Conservation (phyloP, 2,329 filamentous ascomycete genomes). For the Periconia macrospinosa region DNA sequence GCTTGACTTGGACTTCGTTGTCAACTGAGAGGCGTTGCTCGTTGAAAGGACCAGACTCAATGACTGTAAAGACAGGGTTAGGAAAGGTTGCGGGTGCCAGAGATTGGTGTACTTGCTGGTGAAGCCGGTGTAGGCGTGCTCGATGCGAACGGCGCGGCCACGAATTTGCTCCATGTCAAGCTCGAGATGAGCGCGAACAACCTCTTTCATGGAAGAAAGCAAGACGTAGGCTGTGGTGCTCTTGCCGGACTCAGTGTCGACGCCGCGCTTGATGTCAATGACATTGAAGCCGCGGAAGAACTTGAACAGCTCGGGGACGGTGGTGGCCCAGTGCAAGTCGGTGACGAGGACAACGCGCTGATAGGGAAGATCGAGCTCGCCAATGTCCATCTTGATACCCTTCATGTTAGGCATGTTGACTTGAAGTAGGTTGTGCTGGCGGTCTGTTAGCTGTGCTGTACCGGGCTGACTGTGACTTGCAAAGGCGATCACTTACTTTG, state of each 20-base stretch:
- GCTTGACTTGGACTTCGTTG: not conserved
- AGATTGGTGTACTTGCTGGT: not conserved
- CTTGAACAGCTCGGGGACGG: not conserved
- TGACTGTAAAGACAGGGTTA: not conserved
- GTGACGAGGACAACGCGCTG: constrained; percentile 4
- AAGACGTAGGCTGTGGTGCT: constrained; percentile 1
- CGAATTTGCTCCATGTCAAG: not conserved
- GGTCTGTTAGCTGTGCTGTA: not conserved
- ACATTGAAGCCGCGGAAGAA: constrained; percentile 2
- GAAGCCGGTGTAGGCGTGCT: constrained; percentile 3
- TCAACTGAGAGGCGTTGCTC: not conserved
- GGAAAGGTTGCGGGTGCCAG: not conserved
- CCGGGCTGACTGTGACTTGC: too few species aligned
- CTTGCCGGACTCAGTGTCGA: constrained; percentile 1
- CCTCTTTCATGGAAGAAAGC: not conserved
- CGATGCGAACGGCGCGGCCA: constrained; percentile 2
- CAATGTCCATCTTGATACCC: constrained; percentile 1
- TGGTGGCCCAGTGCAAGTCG: constrained; percentile 1
- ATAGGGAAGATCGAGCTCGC: not conserved
- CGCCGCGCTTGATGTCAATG: constrained; percentile 1
- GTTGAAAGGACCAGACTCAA: not conserved
- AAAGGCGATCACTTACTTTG: not conserved
- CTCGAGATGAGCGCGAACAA: not conserved
- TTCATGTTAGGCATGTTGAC: constrained; percentile 2
- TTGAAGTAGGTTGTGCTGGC: not conserved